Conservation (phyloP, 345 rosid species). For the Geranium rotundifolium region DNA sequence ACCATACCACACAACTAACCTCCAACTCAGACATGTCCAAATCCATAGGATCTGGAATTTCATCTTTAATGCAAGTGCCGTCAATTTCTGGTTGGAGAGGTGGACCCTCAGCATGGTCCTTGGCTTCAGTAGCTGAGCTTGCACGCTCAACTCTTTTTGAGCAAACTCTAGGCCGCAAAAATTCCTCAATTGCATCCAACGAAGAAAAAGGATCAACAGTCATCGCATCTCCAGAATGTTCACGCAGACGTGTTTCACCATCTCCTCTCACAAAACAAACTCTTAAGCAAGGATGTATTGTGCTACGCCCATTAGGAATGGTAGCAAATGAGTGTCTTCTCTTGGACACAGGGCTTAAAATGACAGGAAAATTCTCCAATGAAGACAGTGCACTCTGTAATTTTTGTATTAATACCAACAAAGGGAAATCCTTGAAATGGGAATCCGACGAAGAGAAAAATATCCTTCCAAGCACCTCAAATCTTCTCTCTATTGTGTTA, state of each 20-base stretch:
- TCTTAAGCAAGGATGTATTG: conserved; percentile 51
- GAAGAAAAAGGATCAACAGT: conserved; percentile 76
- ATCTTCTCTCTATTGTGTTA: conserved; percentile 46
- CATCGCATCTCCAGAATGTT: conserved; percentile 39
- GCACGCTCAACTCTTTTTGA: conserved; percentile 20
- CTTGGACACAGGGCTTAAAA: conserved; percentile 44
- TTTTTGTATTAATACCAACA: conserved; percentile 47
- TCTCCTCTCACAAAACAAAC: conserved; percentile 62
- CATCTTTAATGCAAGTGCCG: conserved; percentile 32
- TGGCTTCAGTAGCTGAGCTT: conserved; percentile 18
- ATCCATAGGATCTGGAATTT: conserved; percentile 40
- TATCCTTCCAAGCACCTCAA: conserved; percentile 51
- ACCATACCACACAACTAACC: no score
- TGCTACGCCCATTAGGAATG: conserved; percentile 49
- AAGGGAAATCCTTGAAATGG: conserved; percentile 34
- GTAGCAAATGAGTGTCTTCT: conserved; percentile 50
- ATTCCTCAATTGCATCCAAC: conserved; percentile 52
- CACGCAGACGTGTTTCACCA: conserved; percentile 53
- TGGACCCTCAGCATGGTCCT: neutral
- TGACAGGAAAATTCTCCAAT: conserved; percentile 68
- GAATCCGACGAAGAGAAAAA: conserved; percentile 33
- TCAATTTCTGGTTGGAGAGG: conserved; percentile 28
- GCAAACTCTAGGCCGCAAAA: conserved; percentile 52
- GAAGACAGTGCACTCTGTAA: conserved; percentile 73
- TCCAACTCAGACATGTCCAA: conserved; percentile 14